These are phyloP conservation scores for Umbelopsis isabellina DNA, from an alignment of 192 early-diverging fungal genomes.

Conservation along the genomic window DNA sequence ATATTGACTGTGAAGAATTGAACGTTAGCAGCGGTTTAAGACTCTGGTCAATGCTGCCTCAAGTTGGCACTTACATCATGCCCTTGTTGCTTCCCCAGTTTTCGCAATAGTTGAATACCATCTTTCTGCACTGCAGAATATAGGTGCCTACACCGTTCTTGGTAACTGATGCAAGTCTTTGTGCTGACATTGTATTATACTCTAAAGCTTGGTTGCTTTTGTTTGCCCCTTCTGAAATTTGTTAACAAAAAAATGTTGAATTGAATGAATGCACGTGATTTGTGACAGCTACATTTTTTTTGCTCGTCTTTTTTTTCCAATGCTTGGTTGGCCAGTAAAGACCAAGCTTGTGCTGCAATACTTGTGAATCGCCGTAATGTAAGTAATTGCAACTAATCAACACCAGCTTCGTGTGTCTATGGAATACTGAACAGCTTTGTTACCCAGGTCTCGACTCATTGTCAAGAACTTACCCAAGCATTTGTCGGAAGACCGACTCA, in stretches of 20 bases:
- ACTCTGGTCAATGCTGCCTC: neutral
- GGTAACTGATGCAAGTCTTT: slow-evolving; percentile 26
- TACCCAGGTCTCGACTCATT: slow-evolving; percentile 70
- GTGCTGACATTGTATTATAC: slow-evolving; percentile 18
- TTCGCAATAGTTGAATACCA: slow-evolving; percentile 86
- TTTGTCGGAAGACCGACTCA: slow-evolving; percentile 80
- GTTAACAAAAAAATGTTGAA: slow-evolving; percentile 1
- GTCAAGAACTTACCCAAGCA: slow-evolving; percentile 97
- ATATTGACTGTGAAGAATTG: slow-evolving; percentile 54
- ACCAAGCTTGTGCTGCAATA: neutral
- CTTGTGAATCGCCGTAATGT: slow-evolving; percentile 17
- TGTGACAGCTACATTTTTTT: slow-evolving; percentile 11
- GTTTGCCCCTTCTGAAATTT: neutral
- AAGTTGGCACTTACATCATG: slow-evolving; percentile 58
- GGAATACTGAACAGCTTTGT: neutral
- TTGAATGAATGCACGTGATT: neutral
- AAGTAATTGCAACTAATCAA: neutral
- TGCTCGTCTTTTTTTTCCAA: neutral
- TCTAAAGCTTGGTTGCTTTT: neutral
- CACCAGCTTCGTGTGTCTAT: too few species aligned
- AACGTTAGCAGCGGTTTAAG: neutral
- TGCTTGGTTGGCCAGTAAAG: neutral
- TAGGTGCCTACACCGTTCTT: slow-evolving; percentile 79
- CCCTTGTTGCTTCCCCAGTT: slow-evolving; percentile 76
- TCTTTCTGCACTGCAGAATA: slow-evolving; percentile 74